A percentile compares a stretch with the other conserved stretches of the same genome.
Evolutionary conservation across 2,329 filamentous ascomycete species (phyloP).

Genomic region (Apiospora marii): DNA sequence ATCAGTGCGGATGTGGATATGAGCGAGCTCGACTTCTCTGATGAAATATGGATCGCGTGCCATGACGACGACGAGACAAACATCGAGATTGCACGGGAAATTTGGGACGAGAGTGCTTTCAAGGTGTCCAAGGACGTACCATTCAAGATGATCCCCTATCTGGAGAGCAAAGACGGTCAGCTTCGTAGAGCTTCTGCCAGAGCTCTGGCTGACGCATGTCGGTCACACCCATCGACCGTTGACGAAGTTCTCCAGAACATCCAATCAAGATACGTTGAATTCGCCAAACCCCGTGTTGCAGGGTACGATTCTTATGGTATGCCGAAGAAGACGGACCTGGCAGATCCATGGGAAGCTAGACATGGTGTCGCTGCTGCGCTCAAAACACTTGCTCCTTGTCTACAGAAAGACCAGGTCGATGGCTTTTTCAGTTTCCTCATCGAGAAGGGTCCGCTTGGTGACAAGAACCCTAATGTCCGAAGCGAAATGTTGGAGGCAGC

Average conservation of each 20-base stretch:
- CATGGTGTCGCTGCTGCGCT: slow-evolving; percentile 91
- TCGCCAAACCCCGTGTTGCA: slow-evolving; percentile 83
- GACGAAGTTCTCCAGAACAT: slow-evolving; percentile 69
- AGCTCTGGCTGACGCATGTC: slow-evolving; percentile 78
- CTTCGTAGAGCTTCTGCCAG: slow-evolving; percentile 85
- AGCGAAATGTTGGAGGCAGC: slow-evolving; percentile 93
- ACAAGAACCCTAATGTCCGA: slow-evolving; percentile 79
- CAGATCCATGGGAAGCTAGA: slow-evolving; percentile 90
- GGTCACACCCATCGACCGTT: slow-evolving; percentile 66
- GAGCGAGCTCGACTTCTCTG: slow-evolving; percentile 83
- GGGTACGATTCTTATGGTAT: slow-evolving; percentile 94
- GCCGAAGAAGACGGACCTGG: slow-evolving; percentile 85
- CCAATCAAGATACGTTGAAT: slow-evolving; percentile 75
- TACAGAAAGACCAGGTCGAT: slow-evolving; percentile 75
- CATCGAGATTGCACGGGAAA: slow-evolving; percentile 79
- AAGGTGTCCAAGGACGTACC: slow-evolving; percentile 71
- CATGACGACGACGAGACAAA: slow-evolving; percentile 94
- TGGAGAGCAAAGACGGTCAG: slow-evolving; percentile 81
- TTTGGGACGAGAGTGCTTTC: slow-evolving; percentile 95
- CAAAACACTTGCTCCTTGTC: slow-evolving; percentile 76
- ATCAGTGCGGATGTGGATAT: slow-evolving; percentile 93
- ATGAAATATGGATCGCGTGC: slow-evolving; percentile 92
- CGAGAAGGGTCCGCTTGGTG: slow-evolving; percentile 84
- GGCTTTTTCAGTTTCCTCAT: slow-evolving; percentile 87
- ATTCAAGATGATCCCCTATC: slow-evolving; percentile 75